Base-by-base conservation (phyloP, 352 stramenopile genomes). In the Pelagophyceae sp. region DNA sequence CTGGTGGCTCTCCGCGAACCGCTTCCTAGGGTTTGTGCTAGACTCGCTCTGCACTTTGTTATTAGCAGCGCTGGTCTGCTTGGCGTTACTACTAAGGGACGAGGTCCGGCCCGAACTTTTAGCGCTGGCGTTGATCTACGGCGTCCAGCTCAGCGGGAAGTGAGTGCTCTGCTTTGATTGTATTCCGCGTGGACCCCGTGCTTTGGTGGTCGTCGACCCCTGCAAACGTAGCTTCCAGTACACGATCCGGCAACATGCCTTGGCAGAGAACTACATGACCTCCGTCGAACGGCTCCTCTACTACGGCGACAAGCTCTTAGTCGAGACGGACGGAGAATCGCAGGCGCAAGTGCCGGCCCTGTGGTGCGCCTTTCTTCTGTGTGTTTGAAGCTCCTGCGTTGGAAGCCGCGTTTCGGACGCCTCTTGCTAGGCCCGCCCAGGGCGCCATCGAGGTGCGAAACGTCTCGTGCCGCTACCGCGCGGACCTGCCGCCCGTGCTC, bases 81-180 rank as follows among this genome's bases (percentile, higher is more conserved):
- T 92, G 38, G 83, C 90, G 3, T 84, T 90, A 78, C 45, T 88
- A 70, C 80, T 85, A 63, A 76, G 84, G 27, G 50, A 81, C 6
- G 75, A 83, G 76, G 76, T 92, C 6, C 79, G 89, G 31, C 80
- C 85, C 19, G 84, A 86, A 1, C 64, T 94, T 23, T 78, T 90
- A n/a, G 89, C 87, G 3, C 81, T 94, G 11, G 87, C 87, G 1
- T 77, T 95, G 50, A 88, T 89, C 75, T 93, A 94, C 83, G 82
- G 82, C 31, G 75, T 94, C 33, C 79, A 81, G 33, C 81, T 95
- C 83, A 80, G 86, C 83, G 51, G 82, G 89, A 31, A 85, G n/a
- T n/a, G n/a, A n/a, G n/a, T n/a, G n/a, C n/a, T n/a, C n/a, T n/a
- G n/a, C n/a, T n/a, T n/a, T n/a, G n/a, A n/a, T n/a, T n/a, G n/a